Base-by-base conservation (phyloP, 345 rosid genomes). In the Moringa oleifera region DNA sequence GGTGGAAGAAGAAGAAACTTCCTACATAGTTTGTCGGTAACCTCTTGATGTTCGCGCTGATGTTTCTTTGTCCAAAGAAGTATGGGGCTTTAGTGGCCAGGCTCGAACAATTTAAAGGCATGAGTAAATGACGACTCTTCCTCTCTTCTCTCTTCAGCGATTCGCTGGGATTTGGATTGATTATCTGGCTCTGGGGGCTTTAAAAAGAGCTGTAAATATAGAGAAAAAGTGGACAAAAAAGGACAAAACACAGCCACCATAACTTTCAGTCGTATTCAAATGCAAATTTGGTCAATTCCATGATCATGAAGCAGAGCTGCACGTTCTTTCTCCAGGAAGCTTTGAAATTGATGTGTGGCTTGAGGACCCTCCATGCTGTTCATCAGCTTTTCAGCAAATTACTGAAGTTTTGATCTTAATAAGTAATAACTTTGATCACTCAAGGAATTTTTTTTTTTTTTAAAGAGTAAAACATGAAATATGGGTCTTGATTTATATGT, bases 21-120 rank as follows among this genome's bases (percentile, higher is more conserved):
- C 51, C 47, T 36, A 55, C 58, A 65, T 22, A 19, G 64, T 36
- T 66, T 41, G 68, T 51, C 9, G 64, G 18, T 7, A 55, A 56
- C n/a, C 41, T 47, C 9, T 17, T 22, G 62, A 63, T 18, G 56
- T 23, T 63, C 25, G 57, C 13, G 41, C 6, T 17, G 24, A 47
- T 33, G 22, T 50, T 21, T 25, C 19, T 28, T 17, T 25, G 74
- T 18, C 71, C 67, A 66, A 56, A 20, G 57, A 59, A 25, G 21
- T 6, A 58, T 25, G 86, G 86, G 58, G 53, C 36, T 70, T 59
- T 75, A 54, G 70, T 12, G 37, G 50, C 63, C 25, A 76, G 59
- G 47, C 55, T 64, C 20, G 78, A 65, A 62, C 73, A 72, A 70
- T 72, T 68, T 74, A 76, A 67, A 76, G 83, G 76, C 86, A 81